Evolutionary conservation across 2,329 filamentous ascomycete genomes (phyloP).

Genomic region (Elsinoe necatrix): DNA sequence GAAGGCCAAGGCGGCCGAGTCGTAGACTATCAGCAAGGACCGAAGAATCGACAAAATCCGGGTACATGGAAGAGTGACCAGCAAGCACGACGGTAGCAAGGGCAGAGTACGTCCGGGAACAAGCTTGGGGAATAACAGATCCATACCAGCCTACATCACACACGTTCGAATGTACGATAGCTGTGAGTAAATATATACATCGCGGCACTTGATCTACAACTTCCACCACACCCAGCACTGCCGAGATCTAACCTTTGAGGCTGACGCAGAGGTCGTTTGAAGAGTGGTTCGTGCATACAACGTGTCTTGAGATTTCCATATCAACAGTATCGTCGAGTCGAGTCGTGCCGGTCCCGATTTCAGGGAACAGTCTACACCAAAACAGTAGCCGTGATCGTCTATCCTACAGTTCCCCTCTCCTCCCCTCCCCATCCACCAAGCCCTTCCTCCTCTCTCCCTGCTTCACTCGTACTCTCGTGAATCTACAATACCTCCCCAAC

Average conservation of each 20-base stretch:
- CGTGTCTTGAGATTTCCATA: conserved; percentile 11
- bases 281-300: neutral
- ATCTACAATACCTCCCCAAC: conserved; percentile 83
- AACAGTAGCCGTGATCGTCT: neutral
- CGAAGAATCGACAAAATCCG: neutral
- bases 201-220: neutral
- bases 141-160: neutral
- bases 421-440: neutral
- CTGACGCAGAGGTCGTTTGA: too few relatives aligned
- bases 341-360: neutral
- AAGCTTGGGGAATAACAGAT: neutral
- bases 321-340: conserved; percentile 13
- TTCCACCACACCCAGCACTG: neutral
- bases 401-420: neutral
- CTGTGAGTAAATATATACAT: neutral
- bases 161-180: conserved; percentile 10
- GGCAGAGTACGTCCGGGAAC: neutral
- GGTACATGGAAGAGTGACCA: neutral
- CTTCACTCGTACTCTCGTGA: too few relatives aligned
- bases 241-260: too few relatives aligned
- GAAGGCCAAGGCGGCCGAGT: conserved; percentile 26
- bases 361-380: conserved; percentile 5
- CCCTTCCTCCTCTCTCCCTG: neutral
- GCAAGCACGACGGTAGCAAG: neutral
- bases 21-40: neutral